Conservation (phyloP, 257 asterid genomes). For the Avicennia marina region DNA sequence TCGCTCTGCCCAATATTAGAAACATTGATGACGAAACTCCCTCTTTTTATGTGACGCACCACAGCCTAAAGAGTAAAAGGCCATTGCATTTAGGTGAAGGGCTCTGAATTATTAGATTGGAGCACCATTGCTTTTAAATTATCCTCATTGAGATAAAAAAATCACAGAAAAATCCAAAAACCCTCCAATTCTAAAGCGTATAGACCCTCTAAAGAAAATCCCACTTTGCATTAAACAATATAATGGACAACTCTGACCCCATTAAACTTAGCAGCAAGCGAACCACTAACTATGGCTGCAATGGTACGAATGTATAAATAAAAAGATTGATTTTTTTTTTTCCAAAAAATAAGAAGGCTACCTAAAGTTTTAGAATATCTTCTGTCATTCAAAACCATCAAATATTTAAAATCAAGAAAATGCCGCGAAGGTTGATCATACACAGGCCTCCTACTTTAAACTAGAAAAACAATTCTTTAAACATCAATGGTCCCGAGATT, state of each 20-base stretch:
- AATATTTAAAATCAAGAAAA: slow-evolving; percentile 14
- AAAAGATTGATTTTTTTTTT: no score
- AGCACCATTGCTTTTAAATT: background rate
- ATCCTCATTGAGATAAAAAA: background rate
- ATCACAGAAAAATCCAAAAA: slow-evolving; percentile 5
- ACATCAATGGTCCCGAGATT: background rate
- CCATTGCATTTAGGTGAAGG: no score
- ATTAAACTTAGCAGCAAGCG: background rate
- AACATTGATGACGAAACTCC: slow-evolving; percentile 3
- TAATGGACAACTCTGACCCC: background rate
- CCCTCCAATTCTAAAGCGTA: background rate
- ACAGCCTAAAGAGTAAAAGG: background rate
- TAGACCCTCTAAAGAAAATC: background rate
- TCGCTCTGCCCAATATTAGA: background rate
- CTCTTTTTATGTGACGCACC: background rate
- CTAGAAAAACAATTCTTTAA: slow-evolving; percentile 11
- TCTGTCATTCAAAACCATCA: slow-evolving; percentile 19
- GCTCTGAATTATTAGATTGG: background rate
- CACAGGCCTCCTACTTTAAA: slow-evolving; percentile 3
- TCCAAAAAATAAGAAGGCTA: slow-evolving; percentile 6
- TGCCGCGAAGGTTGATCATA: slow-evolving; percentile 30
- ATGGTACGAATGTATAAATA: background rate
- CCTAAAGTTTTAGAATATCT: slow-evolving; percentile 29
- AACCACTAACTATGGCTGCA: background rate
- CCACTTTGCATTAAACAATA: slow-evolving; percentile 1